Evolutionary conservation across 78 protist genomes (phyloP).

Genomic region (Dictyostelium firmibasis): DNA sequence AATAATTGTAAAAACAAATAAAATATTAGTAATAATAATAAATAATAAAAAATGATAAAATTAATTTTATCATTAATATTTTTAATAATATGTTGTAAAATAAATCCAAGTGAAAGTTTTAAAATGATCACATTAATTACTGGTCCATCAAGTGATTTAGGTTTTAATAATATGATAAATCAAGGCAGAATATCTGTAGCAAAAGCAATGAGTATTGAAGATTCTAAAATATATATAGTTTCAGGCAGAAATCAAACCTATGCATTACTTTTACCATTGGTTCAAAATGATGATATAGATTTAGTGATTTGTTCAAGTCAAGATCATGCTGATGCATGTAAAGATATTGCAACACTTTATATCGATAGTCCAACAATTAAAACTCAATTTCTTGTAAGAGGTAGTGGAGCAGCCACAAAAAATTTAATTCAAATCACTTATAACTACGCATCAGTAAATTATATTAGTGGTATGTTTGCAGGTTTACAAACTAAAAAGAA

Average conservation of each 20-base stretch:
- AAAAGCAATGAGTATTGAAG: not conserved
- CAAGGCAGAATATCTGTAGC: not conserved
- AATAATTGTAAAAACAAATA: not conserved
- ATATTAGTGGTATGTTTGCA: conserved; percentile 34
- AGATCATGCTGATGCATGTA: not conserved
- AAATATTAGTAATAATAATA: not conserved
- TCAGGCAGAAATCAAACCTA: not conserved
- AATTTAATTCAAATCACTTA: not conserved
- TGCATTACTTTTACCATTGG: not conserved
- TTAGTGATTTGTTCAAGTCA: conserved; percentile 4
- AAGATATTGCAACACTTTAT: not conserved
- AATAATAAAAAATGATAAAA: not conserved
- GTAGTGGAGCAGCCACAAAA: not conserved
- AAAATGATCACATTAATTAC: not conserved
- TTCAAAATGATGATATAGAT: not conserved
- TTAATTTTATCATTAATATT: conserved; percentile 2
- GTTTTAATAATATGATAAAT: conserved; percentile 34
- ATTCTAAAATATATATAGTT: not conserved
- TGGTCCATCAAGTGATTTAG: conserved; percentile 25
- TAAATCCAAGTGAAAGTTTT: not conserved
- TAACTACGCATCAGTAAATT: not conserved
- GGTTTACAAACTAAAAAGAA: not conserved
- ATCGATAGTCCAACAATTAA: not conserved
- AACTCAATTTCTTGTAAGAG: conserved; percentile 16
- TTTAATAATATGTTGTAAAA: not conserved